phyloP scores from a whole-genome alignment of 2,329 filamentous ascomycete species.

The Diplodia intermedia region DNA sequence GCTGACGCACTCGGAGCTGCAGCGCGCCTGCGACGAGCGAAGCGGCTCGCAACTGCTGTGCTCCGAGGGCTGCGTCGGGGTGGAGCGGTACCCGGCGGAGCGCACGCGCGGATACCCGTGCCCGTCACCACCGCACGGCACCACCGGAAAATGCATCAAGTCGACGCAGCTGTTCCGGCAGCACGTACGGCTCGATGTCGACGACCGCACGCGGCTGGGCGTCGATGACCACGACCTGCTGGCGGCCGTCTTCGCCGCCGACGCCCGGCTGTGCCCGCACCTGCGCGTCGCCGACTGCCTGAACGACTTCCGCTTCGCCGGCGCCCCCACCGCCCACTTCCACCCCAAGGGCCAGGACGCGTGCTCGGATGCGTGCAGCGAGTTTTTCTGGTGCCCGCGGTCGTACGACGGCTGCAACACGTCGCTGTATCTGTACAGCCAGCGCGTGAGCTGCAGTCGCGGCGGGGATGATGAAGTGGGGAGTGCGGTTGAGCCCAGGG shows the following conservation, averaged over 20 bases:
- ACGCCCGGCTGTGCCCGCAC: not conserved
- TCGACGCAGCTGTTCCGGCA: not conserved
- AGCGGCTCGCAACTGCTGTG: not conserved
- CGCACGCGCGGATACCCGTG: not conserved
- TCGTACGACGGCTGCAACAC: not conserved
- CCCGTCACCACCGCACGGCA: no score
- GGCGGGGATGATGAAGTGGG: not conserved
- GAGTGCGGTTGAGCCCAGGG: not conserved
- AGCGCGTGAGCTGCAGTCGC: not conserved
- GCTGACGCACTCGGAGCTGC: not conserved
- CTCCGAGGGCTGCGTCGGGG: not conserved
- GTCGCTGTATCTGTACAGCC: not conserved
- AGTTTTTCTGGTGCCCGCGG: not conserved
- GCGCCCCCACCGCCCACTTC: not conserved
- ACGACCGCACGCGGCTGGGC: not conserved
- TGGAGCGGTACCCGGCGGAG: not conserved
- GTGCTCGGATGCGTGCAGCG: not conserved
- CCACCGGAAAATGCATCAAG: no score
- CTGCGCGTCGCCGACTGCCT: not conserved
- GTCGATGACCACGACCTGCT: not conserved
- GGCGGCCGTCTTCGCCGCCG: not conserved
- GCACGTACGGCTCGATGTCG: not conserved
- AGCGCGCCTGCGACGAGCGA: not conserved
- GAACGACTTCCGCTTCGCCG: not conserved
- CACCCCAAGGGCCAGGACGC: not conserved